Percentiles rank a stretch among this genome's conserved stretches.
Evolutionary conservation across 2,329 filamentous ascomycete genomes (phyloP).

Genomic region (Cadophora malorum): DNA sequence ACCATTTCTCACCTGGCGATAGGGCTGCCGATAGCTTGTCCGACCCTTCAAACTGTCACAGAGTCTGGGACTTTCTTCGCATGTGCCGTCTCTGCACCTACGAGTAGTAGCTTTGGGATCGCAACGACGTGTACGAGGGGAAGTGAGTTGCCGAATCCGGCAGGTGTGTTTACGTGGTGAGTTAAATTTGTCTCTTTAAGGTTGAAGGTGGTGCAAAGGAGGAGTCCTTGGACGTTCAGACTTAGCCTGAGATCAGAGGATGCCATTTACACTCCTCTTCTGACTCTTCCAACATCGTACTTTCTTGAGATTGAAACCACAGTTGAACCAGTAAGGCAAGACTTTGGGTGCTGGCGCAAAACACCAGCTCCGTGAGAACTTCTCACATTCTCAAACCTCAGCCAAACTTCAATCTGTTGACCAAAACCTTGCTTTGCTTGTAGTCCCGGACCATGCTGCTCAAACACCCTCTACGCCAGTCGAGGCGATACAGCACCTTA

Average conservation of each 20-base stretch:
- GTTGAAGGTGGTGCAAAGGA: too few species aligned
- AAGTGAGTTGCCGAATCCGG: background rate
- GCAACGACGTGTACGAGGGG: constrained; percentile 3
- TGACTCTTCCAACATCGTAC: too few species aligned
- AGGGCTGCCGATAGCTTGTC: constrained; percentile 5
- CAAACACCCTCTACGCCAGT: constrained; percentile 5
- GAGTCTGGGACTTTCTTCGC: constrained; percentile 10
- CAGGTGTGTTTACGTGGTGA: background rate
- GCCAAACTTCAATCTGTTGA: too few species aligned
- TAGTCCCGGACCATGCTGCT: constrained; percentile 1
- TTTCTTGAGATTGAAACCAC: too few species aligned
- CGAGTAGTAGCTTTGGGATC: background rate
- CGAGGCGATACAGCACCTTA: constrained; percentile 5
- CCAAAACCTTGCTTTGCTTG: too few species aligned
- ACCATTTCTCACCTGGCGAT: background rate
- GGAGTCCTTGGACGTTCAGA: too few species aligned
- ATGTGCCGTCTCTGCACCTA: constrained; percentile 1
- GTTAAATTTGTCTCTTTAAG: background rate
- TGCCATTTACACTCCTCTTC: too few species aligned
- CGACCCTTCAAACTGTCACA: background rate
- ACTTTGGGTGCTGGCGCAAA: too few species aligned
- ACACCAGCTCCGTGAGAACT: too few species aligned
- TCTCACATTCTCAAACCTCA: too few species aligned
- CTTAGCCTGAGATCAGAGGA: too few species aligned
- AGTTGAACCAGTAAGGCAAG: too few species aligned